A percentile compares a stretch with the other conserved stretches of the same genome.
Conservation (phyloP, 2,329 filamentous ascomycete species). For the Emericellopsis cladophorae region DNA sequence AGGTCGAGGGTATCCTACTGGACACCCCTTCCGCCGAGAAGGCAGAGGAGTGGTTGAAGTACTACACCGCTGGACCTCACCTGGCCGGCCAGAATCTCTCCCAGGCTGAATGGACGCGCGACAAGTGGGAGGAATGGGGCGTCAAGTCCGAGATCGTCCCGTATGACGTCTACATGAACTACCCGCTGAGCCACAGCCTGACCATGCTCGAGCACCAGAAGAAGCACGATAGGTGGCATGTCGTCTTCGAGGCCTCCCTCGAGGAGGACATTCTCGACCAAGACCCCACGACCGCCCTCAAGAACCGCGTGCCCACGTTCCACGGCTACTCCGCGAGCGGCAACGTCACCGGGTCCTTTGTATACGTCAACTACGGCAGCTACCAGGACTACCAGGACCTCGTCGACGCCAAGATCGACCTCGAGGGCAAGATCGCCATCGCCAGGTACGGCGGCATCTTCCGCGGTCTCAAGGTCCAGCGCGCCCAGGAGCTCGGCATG, state of each 20-base stretch:
- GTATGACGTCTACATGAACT: conserved; percentile 71
- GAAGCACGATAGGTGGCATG: conserved; percentile 33
- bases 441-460: conserved; percentile 70
- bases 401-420: conserved; percentile 54
- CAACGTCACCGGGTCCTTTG: conserved; percentile 77
- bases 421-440: conserved; percentile 68
- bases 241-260: conserved; percentile 68
- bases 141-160: conserved; percentile 49
- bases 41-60: conserved; percentile 60
- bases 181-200: conserved; percentile 58
- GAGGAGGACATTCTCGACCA: conserved; percentile 77
- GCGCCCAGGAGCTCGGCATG: conserved; percentile 78
- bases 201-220: conserved; percentile 45
- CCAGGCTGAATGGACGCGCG: conserved; percentile 64
- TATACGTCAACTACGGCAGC: conserved; percentile 87
- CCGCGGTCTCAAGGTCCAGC: conserved; percentile 72
- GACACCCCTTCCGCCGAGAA: conserved; percentile 43
- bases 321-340: conserved; percentile 90
- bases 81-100: conserved; percentile 67
- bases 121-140: conserved; percentile 62
- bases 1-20: conserved; percentile 44
- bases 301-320: conserved; percentile 73
- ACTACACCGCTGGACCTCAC: conserved; percentile 67
- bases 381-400: conserved; percentile 79
- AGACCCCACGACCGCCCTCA: conserved; percentile 63